Percentiles rank a stretch among this genome's conserved stretches.
Conservation (phyloP, 2,329 filamentous ascomycete species). For the Botrytis hyacinthi region DNA sequence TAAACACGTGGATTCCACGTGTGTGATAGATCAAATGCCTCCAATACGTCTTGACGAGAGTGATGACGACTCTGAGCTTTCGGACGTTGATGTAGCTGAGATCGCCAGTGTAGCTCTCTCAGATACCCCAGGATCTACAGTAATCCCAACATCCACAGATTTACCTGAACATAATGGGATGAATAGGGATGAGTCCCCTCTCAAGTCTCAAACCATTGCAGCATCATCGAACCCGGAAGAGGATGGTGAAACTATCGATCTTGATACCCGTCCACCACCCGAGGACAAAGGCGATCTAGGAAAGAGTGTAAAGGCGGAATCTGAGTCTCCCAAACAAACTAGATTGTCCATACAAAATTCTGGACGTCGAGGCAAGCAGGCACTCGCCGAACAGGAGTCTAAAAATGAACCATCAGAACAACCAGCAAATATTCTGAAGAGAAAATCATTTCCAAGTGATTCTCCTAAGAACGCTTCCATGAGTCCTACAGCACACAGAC, state of each 20-base stretch:
- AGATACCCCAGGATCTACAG: conserved; percentile 1
- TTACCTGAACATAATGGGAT: neutral
- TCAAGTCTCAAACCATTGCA: neutral
- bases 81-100: neutral
- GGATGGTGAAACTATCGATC: neutral
- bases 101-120: conserved; percentile 3
- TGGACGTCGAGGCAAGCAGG: neutral
- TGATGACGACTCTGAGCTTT: conserved; percentile 4
- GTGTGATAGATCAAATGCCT: conserved; percentile 1
- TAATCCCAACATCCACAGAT: neutral
- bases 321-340: neutral
- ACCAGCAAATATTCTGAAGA: neutral
- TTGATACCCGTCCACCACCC: neutral
- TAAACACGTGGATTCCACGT: conserved; percentile 6
- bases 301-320: neutral
- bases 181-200: neutral
- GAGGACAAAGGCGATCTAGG: no score
- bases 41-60: neutral
- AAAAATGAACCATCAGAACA: neutral
- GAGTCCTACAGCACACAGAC: neutral
- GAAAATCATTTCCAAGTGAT: neutral
- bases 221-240: neutral
- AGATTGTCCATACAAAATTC: neutral
- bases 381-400: neutral
- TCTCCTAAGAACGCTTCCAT: neutral